Evolutionary conservation across 352 stramenopile species (phyloP).

Genomic region (Globisporangium polare): DNA sequence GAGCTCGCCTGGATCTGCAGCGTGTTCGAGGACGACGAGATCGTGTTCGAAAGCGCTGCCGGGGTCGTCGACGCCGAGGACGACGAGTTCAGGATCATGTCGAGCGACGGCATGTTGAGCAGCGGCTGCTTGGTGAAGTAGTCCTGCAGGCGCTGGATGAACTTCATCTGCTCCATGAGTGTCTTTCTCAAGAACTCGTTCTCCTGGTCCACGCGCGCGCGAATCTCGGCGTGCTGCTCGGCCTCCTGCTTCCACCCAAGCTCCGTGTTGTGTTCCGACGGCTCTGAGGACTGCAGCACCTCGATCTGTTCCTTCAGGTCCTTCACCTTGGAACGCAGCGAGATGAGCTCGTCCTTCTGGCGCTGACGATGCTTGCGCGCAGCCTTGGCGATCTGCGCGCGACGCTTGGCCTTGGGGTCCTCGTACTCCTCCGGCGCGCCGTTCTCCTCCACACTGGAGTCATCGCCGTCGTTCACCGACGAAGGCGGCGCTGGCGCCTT

Average conservation of each 20-base stretch:
- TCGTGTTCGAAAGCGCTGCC: constrained; percentile 62
- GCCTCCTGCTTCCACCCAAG: constrained; percentile 87
- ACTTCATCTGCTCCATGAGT: constrained; percentile 91
- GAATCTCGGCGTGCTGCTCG: constrained; percentile 86
- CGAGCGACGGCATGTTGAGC: constrained; percentile 84
- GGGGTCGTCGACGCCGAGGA: constrained; percentile 55
- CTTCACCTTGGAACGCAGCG: constrained; percentile 83
- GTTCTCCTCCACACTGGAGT: constrained; percentile 47
- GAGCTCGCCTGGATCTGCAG: constrained; percentile 75
- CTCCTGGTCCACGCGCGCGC: constrained; percentile 83
- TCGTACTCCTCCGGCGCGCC: constrained; percentile 75
- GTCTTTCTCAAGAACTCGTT: constrained; percentile 89
- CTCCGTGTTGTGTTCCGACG: constrained; percentile 87
- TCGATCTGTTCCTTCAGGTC: constrained; percentile 89
- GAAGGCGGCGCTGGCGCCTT: constrained; percentile 45
- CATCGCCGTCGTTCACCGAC: constrained; percentile 35
- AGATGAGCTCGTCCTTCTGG: constrained; percentile 86
- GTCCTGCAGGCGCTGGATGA: constrained; percentile 87
- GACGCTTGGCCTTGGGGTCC: constrained; percentile 83
- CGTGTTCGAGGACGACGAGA: constrained; percentile 45
- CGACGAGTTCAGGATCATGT: constrained; percentile 83
- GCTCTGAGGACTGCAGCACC: constrained; percentile 84
- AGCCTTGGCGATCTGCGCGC: constrained; percentile 85
- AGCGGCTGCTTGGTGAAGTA: constrained; percentile 90
- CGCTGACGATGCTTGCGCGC: constrained; percentile 85